A percentile compares a stretch with the other conserved stretches of the same genome.
Conservation (phyloP, 805 yeast genomes). For the Monosporozyma aerobia region DNA sequence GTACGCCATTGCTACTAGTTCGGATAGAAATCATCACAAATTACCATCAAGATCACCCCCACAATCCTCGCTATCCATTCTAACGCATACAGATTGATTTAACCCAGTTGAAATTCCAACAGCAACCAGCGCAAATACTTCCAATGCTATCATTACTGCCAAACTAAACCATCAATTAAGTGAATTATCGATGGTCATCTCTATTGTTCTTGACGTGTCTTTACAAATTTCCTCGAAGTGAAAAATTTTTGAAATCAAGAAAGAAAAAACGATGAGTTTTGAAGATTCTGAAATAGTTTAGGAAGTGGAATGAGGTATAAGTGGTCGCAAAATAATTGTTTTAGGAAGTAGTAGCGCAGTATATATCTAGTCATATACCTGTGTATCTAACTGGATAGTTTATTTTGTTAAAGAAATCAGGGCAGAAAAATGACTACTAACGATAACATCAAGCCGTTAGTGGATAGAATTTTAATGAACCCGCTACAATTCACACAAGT, state of each 20-base stretch:
- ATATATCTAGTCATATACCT: not conserved
- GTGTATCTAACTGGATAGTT: not conserved
- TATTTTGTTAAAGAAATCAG: not conserved
- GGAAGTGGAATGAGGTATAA: not conserved
- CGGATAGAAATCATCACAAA: not conserved
- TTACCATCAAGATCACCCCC: not conserved
- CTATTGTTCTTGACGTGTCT: not conserved
- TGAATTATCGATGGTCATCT: not conserved
- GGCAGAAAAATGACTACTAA: slow-evolving; percentile 20
- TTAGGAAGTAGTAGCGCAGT: not conserved
- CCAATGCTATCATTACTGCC: too few relatives aligned
- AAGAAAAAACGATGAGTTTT: not conserved
- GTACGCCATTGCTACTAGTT: not conserved
- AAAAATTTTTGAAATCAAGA: not conserved
- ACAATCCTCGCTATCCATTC: not conserved
- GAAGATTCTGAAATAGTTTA: not conserved
- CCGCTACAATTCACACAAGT: slow-evolving; percentile 48
- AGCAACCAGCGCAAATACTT: too few relatives aligned
- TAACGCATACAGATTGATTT: not conserved
- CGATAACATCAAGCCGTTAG: slow-evolving; percentile 38
- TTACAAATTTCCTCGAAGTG: not conserved
- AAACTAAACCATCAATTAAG: too few relatives aligned
- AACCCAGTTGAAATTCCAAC: too few relatives aligned
- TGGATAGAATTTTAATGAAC: slow-evolving; percentile 51
- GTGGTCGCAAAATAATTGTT: not conserved